Base-by-base conservation (phyloP, 129 eudicot genomes). In the Flaveria ramosissima region DNA sequence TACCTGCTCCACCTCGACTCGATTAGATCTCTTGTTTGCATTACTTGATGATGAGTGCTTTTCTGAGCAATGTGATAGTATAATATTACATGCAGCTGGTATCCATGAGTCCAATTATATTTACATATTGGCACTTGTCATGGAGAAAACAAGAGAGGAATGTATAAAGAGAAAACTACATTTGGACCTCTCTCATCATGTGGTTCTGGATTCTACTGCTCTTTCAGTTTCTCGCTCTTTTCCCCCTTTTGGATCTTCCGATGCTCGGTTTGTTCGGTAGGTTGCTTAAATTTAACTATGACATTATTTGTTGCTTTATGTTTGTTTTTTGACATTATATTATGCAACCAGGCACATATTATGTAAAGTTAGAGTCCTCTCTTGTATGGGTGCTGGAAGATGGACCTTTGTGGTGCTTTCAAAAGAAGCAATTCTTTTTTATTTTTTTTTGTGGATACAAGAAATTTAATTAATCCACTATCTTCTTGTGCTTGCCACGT, bases 11-110 rank as follows among this genome's bases (percentile, higher is more conserved):
- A 86, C 76, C 57, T 59, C 76, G 53, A 86, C 92, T 76, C 88
- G 91, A 41, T 68, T 94, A 75, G 96, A 94, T 83, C 90, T 94
- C 32, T 80, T 94, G 84, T 91, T 89, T 66, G 80, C 92, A 43
- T 86, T 94, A 74, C 86, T 94, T 42, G 93, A 87, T 82, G 85
- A 70, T 21, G 89, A 89, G 77, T 89, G 86, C 77, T 94, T 89
- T 77, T 20, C 75, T 8, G 88, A 87, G 62, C 99, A 94, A 74
- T 94, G 93, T 89, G 74, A 89, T 84, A 79, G 83, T 43, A 86
- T 91, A 68, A 72, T 91, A 53, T 74, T 76, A 68, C 86, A 87
- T 86, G 86, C 88, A 76, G 78, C 85, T 15, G 42, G 78, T 57
- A 62, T 77, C 63, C 41, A 24, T 12, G 83, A 84, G 77, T 72